A percentile compares a stretch with the other conserved stretches of the same genome.
phyloP scores from a whole-genome alignment of 2,329 filamentous ascomycete species.

The Proliferodiscus dingleyae region DNA sequence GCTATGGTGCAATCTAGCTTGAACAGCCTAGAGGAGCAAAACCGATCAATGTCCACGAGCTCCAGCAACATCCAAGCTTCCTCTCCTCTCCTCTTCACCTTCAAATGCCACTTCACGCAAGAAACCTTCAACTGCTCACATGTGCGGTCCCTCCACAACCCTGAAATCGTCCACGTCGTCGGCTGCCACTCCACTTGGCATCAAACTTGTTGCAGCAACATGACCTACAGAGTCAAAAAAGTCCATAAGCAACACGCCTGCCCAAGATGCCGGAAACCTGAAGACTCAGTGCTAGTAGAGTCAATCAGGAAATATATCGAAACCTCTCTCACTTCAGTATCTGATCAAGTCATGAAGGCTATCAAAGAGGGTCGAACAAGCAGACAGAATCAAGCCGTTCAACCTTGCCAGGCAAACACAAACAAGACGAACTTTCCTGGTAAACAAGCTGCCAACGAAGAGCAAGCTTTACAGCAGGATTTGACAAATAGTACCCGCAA shows the following conservation, averaged over 20 bases:
- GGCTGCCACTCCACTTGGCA: neutral
- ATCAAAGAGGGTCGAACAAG: neutral
- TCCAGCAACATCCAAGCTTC: neutral
- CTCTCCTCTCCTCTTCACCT: neutral
- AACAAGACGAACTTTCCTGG: too few relatives aligned
- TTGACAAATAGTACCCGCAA: too few relatives aligned
- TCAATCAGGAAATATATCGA: neutral
- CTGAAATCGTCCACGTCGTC: neutral
- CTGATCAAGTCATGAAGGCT: neutral
- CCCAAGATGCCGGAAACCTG: neutral
- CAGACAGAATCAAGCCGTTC: neutral
- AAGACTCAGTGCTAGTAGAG: neutral
- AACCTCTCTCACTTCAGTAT: neutral
- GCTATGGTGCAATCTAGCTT: too few relatives aligned
- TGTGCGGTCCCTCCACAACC: neutral
- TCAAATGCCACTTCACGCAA: neutral
- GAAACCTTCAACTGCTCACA: neutral
- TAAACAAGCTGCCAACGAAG: too few relatives aligned
- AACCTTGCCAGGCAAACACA: too few relatives aligned
- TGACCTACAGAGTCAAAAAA: neutral
- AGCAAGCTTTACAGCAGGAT: too few relatives aligned
- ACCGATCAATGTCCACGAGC: neutral
- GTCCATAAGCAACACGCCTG: neutral
- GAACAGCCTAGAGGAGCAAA: too few relatives aligned
- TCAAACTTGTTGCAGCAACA: neutral